A percentile compares a stretch with the other conserved stretches of the same genome.
Evolutionary conservation across 345 rosid genomes (phyloP).

Genomic region (Sisymbrium altissimum): DNA sequence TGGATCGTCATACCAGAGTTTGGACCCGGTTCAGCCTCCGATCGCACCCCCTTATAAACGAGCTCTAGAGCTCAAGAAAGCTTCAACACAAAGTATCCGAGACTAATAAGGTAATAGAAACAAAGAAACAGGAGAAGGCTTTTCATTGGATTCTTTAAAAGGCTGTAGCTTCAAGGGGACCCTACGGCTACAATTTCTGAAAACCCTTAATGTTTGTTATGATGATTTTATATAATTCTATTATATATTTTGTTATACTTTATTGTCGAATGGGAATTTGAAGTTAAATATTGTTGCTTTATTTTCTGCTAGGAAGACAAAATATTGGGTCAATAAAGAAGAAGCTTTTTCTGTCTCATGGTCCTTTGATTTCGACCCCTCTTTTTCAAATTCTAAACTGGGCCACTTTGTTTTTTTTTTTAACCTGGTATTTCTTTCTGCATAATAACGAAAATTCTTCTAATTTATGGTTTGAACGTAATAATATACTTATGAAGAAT

Average conservation of each 20-base stretch:
- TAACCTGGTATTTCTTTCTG: neutral
- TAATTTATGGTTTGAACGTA: neutral
- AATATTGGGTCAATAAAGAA: constrained; percentile 24
- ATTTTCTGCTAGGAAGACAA: neutral
- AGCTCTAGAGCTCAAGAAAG: constrained; percentile 90
- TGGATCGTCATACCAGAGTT: constrained; percentile 70
- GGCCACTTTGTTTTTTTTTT: neutral
- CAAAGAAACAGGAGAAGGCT: constrained; percentile 31
- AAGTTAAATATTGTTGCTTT: neutral
- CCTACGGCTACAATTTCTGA: constrained; percentile 9
- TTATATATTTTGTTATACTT: neutral
- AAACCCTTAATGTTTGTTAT: constrained; percentile 19
- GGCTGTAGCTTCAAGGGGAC: constrained; percentile 27
- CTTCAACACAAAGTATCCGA: constrained; percentile 51
- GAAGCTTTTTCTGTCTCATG: constrained; percentile 13
- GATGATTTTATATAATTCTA: neutral
- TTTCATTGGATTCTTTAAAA: constrained; percentile 47
- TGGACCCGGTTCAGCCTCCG: constrained; percentile 92
- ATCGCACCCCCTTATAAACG: constrained; percentile 89
- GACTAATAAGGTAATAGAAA: constrained; percentile 33
- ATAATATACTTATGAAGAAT: neutral
- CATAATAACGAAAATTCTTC: neutral
- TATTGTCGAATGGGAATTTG: neutral
- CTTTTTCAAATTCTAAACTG: constrained; percentile 17
- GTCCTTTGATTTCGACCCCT: constrained; percentile 20